These are phyloP conservation scores for Saturnispora quitensis DNA, from an alignment of 805 yeast genomes.

Conservation along the genomic window DNA sequence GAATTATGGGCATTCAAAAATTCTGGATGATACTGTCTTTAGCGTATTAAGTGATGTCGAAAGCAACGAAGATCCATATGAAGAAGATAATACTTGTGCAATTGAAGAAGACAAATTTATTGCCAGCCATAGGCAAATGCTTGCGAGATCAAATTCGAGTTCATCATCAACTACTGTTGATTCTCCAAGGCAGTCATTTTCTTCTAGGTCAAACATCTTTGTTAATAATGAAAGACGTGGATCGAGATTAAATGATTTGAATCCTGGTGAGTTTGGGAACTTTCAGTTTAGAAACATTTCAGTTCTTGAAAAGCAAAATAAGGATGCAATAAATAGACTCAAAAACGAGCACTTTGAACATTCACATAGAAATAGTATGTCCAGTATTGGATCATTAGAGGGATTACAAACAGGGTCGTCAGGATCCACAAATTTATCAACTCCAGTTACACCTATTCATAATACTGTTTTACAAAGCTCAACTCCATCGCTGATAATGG, in stretches of 20 bases:
- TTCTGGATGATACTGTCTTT: neutral
- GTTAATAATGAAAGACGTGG: slow-evolving; percentile 64
- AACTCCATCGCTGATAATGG: neutral
- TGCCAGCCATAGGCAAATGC: neutral
- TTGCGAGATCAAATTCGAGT: slow-evolving; percentile 7
- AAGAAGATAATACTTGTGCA: neutral
- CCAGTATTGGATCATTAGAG: slow-evolving; percentile 40
- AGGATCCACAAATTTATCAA: slow-evolving; percentile 14
- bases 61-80: neutral
- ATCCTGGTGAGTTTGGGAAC: slow-evolving; percentile 74
- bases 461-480: neutral
- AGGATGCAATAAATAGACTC: slow-evolving; percentile 80
- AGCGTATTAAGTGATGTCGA: slow-evolving; percentile 6
- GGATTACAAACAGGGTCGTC: slow-evolving; percentile 15
- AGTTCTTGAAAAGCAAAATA: slow-evolving; percentile 87
- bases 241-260: slow-evolving; percentile 54
- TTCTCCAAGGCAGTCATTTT: slow-evolving; percentile 22
- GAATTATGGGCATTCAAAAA: neutral
- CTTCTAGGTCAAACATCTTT: slow-evolving; percentile 23
- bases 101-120: neutral
- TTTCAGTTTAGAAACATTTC: slow-evolving; percentile 84
- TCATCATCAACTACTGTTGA: slow-evolving; percentile 22
- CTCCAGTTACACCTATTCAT: slow-evolving; percentile 21
- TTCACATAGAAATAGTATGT: slow-evolving; percentile 21
- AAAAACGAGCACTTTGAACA: slow-evolving; percentile 74